Base-by-base conservation (phyloP, 2,329 filamentous ascomycete species). In the Elsinoe arachidis region DNA sequence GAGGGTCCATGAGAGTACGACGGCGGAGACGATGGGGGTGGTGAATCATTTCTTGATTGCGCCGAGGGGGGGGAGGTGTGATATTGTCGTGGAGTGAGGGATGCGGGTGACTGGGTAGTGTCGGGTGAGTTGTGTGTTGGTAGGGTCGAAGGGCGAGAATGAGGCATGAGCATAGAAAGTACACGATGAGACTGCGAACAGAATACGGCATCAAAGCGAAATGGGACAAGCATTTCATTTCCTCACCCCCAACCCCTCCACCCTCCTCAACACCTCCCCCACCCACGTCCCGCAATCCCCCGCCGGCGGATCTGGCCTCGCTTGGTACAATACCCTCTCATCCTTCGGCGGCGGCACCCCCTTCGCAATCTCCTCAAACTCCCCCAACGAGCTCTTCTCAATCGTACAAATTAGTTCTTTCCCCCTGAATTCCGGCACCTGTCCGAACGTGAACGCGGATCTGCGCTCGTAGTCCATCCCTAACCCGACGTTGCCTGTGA, bases 41-140 rank as follows among this genome's bases (percentile, higher is more conserved):
- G 62, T 67, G 57, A 69, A 69, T 53, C 65, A 63, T 56, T 69
- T 70, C 58, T 33, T 70, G 19, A 66, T 68, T n/a, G 59, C 63
- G 7, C 68, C 68, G 1, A 61, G 59, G 11, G 61, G 57, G 4
- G 64, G 68, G 54, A 63, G 62, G 47, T 68, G 67, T 43, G 63
- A 68, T 49, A 59, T 69, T 41, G 30, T 63, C 4, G 30, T 66
- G 51, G 62, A 23, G 5, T n/a, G 6, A 19, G 17, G 17, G 19
- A n/a, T 7, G 38, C 12, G 9, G n/a, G 39, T 3, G 17, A 3
- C 3, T 6, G 9, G 12, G 15, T 15, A 14, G n/a, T 5, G 14
- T 6, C 34, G 34, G 34, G 14, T 35, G 14, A 14, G 34, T 35
- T 14, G 14, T 35, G 34, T n/a, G n/a, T n/a, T n/a, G n/a, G n/a